These are phyloP conservation scores for Castanopsis chinensis DNA, from an alignment of 306 rosid genomes.

Conservation along the genomic window DNA sequence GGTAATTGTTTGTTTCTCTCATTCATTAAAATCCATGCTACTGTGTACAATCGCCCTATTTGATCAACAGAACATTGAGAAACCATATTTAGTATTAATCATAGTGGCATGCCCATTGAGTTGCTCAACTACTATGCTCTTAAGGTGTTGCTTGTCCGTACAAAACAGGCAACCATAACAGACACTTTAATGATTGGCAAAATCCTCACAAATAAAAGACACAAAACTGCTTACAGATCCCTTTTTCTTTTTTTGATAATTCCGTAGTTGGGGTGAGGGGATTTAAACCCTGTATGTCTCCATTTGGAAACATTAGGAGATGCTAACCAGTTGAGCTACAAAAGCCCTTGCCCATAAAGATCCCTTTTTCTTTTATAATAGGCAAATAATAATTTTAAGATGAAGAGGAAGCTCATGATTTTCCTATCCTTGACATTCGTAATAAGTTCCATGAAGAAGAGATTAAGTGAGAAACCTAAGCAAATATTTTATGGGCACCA, in stretches of 20 bases:
- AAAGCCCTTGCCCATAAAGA: not conserved
- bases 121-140: not conserved
- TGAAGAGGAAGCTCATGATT: constrained; percentile 3
- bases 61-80: not conserved
- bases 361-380: not conserved
- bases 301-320: no score
- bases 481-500: not conserved
- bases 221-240: not conserved
- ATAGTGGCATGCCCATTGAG: not conserved
- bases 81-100: not conserved
- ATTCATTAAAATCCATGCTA: no score
- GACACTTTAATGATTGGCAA: not conserved
- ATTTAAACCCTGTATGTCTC: no score
- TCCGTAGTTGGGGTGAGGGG: no score
- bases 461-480: not conserved
- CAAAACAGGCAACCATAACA: not conserved
- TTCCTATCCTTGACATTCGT: not conserved
- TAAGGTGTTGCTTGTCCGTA: not conserved
- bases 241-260: not conserved
- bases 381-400: not conserved
- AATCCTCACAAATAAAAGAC: not conserved
- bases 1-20: no score
- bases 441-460: not conserved
- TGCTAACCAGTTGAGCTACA: no score
- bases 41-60: not conserved